A percentile compares a stretch with the other conserved stretches of the same genome.
Evolutionary conservation across 352 stramenopile species (phyloP).

Genomic region (Globisporangium paddicum): DNA sequence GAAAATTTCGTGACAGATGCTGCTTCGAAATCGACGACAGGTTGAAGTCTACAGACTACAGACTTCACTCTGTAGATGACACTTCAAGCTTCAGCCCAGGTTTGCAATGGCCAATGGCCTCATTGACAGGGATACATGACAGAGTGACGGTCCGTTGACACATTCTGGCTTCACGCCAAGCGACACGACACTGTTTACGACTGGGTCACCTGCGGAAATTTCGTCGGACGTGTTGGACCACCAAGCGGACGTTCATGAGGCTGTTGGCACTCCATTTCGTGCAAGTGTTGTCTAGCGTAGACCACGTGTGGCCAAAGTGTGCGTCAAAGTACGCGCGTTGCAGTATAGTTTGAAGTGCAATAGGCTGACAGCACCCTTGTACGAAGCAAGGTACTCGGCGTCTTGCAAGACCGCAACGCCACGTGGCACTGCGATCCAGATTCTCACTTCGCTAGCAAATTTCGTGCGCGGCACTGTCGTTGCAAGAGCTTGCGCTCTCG

Average conservation of each 20-base stretch:
- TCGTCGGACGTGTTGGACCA: background rate
- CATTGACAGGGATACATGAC: background rate
- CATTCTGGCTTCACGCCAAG: slow-evolving; percentile 4
- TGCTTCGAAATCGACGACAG: background rate
- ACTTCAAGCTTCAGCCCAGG: no score
- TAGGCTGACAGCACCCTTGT: no score
- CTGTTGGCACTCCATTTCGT: no score
- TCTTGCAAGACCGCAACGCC: background rate
- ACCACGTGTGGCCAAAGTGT: no score
- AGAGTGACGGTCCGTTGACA: slow-evolving; percentile 5
- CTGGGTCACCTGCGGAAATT: slow-evolving; percentile 1
- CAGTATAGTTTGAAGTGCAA: background rate
- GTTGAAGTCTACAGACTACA: background rate
- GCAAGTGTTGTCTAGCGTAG: no score
- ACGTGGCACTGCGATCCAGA: background rate
- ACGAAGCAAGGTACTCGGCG: no score
- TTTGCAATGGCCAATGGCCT: no score
- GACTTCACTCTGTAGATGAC: no score
- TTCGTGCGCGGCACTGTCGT: background rate
- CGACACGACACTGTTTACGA: background rate
- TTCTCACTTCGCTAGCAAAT: slow-evolving; percentile 6
- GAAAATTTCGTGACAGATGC: background rate
- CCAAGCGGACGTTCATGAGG: no score
- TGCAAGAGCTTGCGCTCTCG: no score
- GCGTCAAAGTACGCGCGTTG: no score